Percentiles rank a stretch among this genome's conserved stretches.
These are phyloP conservation scores for Tranzscheliella williamsii DNA, from an alignment of 1,284 basidiomycete genomes.

Conservation along the genomic window DNA sequence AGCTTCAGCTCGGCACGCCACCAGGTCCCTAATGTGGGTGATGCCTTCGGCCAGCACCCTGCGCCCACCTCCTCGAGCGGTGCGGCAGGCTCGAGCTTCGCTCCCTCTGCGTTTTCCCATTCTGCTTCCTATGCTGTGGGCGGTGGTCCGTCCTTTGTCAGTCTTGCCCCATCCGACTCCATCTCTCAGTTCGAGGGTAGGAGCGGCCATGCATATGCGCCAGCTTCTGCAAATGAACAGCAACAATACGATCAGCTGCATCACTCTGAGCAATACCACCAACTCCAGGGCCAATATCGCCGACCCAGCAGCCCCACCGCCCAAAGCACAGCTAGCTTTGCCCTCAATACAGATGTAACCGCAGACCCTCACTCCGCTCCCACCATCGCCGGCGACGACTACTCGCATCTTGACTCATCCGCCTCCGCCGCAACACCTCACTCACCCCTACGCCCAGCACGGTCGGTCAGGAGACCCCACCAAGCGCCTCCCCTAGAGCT, in stretches of 20 bases:
- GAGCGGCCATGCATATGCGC: conserved; percentile 7
- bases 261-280: conserved; percentile 4
- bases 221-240: conserved; percentile 3
- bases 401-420: conserved; percentile 6
- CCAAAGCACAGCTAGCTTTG: conserved; percentile 32
- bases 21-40: conserved; percentile 19
- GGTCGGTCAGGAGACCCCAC: conserved; percentile 39
- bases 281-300: neutral
- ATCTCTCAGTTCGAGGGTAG: conserved; percentile 36
- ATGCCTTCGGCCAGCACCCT: conserved; percentile 33
- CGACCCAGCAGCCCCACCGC: conserved; percentile 14
- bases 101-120: neutral
- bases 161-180: conserved; percentile 40
- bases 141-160: conserved; percentile 30
- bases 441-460: conserved; percentile 43
- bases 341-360: conserved; percentile 13
- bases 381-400: no score
- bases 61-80: conserved; percentile 13
- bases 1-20: conserved; percentile 22
- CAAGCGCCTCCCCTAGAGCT: conserved; percentile 23
- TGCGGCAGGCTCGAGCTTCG: neutral
- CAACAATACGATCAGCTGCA: neutral
- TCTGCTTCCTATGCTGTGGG: conserved; percentile 5
- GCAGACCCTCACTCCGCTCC: no score
- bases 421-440: conserved; percentile 1